A percentile compares a stretch with the other conserved stretches of the same genome.
These are phyloP conservation scores for Solanum acaule DNA, from an alignment of 257 asterid genomes.

Conservation along the genomic window DNA sequence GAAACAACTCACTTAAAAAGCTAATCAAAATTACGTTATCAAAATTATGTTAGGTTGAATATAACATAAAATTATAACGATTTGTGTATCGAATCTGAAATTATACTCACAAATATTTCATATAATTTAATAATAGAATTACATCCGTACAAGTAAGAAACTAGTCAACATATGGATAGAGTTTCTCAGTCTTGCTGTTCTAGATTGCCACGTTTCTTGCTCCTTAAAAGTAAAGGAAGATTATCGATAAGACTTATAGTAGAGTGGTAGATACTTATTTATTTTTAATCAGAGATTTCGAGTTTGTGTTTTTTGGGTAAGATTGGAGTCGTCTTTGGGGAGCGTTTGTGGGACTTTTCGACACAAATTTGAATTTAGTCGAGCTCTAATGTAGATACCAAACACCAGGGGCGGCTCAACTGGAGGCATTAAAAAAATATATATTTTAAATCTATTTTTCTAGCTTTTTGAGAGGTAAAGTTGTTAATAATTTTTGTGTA, in stretches of 20 bases:
- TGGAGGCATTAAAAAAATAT: no score
- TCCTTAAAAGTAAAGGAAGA: background rate
- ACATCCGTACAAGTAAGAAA: background rate
- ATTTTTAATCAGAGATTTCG: rapidly evolving
- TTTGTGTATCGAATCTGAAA: no score
- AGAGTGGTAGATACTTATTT: background rate
- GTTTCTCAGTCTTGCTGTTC: background rate
- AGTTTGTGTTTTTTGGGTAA: rapidly evolving
- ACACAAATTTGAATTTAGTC: background rate
- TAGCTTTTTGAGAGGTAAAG: no score
- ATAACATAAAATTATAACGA: no score
- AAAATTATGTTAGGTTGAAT: no score
- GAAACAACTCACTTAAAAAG: no score
- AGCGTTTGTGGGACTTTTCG: rapidly evolving
- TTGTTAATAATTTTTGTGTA: no score
- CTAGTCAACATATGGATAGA: background rate
- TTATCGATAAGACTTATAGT: rapidly evolving
- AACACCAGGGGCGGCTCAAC: no score
- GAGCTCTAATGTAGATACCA: rapidly evolving
- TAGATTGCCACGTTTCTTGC: background rate
- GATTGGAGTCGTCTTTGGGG: rapidly evolving
- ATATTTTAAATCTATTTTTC: no score
- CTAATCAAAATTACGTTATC: no score
- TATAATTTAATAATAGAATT: background rate
- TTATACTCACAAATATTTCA: no score